Evolutionary conservation across 257 asterid species (phyloP), one percentile per base, ranked within the genome.

Genomic region (Echites panduratus): DNA sequence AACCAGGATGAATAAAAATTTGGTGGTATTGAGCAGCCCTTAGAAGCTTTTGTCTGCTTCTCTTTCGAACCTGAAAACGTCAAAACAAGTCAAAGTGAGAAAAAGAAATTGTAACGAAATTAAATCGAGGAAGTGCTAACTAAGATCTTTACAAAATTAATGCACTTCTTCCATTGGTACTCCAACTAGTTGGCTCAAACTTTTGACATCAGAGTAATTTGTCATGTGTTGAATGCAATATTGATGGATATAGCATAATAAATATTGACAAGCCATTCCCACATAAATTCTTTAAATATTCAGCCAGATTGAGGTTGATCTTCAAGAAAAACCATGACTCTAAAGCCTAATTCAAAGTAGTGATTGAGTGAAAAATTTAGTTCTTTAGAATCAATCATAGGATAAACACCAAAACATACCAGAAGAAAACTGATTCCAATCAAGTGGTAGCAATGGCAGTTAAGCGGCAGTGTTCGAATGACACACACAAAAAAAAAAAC

Each of bases 1-100:
- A 54, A 70, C 75, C 71, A 70, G 32, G 82, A 40, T 7, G 73
- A 54, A 66, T 7, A 58, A 35, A 20, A 74, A 40, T 63, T 61
- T 20, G 68, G 24, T 1, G 58, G 40, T 10, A 1, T 8, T 20
- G 74, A 70, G 62, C 47, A 70, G 61, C 65, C 65, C 0, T 19
- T 7, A 5, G 68, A n/a, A 24, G 52, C 75, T 20, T 71, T 29
- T 8, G 7, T 27, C 74, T 35, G 32, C 43, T 70, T 38, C 11
- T 67, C 8, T 67, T 50, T 19, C 54, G 66, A 27, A 53, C 66
- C 75, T 56, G 59, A 68, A 20, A 41, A 64, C 7, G 49, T 53
- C 20, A 38, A 70, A 54, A 17, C 43, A 70, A 9, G 74, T 40
- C 27, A 24, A 70, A 70, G 4, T 59, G 58, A 72, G 29, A 41